Conservation (phyloP, 2,329 filamentous ascomycete genomes). For the Passalora sequoiae region DNA sequence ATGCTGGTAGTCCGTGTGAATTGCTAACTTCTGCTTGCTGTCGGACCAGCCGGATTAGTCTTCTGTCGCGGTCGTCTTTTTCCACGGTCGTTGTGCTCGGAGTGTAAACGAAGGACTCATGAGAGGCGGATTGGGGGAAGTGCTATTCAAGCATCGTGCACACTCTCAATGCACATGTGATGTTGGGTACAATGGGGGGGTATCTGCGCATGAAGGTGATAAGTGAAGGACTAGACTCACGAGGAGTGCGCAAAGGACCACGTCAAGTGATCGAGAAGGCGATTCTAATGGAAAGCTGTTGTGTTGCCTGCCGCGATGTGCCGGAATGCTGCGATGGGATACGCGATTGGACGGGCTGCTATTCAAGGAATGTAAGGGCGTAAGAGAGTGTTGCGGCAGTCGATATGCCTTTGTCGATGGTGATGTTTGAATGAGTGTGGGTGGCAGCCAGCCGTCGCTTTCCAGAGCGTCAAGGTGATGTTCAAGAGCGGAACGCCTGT, state of each 20-base stretch:
- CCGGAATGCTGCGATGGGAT: constrained; percentile 17
- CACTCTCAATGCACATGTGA: not conserved
- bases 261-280: constrained; percentile 3
- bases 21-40: constrained; percentile 12
- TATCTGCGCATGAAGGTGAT: constrained; percentile 1
- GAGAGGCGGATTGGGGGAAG: too few relatives aligned
- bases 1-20: not conserved
- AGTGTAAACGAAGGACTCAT: too few relatives aligned
- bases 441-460: constrained; percentile 1
- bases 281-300: constrained; percentile 2
- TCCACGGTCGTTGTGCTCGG: not conserved
- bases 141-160: constrained; percentile 4
- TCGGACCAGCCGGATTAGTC: constrained; percentile 25
- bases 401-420: not conserved
- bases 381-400: constrained; percentile 3
- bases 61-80: constrained; percentile 1
- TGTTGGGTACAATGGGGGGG: not conserved
- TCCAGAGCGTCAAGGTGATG: not conserved
- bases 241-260: not conserved
- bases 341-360: not conserved
- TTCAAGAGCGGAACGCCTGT: not conserved
- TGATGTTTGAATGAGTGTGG: constrained; percentile 14
- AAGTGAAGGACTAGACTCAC: constrained; percentile 11
- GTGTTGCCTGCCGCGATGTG: constrained; percentile 1
- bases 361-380: constrained; percentile 20